Evolutionary conservation across 2,329 filamentous ascomycete genomes (phyloP).

Genomic region (Sphaerulina populicola): DNA sequence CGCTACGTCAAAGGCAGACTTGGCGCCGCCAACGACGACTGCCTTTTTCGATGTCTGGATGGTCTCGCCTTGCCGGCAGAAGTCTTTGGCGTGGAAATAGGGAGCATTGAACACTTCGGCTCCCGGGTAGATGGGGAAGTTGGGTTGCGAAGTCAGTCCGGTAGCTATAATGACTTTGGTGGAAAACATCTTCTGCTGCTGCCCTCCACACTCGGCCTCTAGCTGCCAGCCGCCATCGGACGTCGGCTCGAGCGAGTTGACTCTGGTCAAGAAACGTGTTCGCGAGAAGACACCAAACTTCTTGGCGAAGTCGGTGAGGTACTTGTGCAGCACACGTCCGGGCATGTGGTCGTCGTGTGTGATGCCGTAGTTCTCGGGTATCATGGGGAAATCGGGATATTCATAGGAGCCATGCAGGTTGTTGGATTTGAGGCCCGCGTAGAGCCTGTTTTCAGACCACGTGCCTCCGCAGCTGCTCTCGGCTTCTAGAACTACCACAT

Average conservation of each 20-base stretch:
- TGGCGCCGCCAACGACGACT: constrained; percentile 53
- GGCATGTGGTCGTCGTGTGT: constrained; percentile 46
- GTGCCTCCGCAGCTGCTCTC: constrained; percentile 51
- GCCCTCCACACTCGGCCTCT: constrained; percentile 13
- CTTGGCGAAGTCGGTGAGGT: constrained; percentile 41
- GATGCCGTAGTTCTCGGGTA: constrained; percentile 37
- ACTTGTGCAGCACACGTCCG: constrained; percentile 18
- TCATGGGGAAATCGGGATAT: constrained; percentile 65
- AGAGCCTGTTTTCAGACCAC: constrained; percentile 54
- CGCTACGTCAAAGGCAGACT: constrained; percentile 56
- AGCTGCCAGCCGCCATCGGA: constrained; percentile 22
- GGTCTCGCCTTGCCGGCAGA: constrained; percentile 36
- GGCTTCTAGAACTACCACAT: constrained; percentile 40
- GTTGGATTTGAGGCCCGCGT: constrained; percentile 63
- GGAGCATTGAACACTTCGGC: constrained; percentile 45
- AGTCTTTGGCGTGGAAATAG: constrained; percentile 52
- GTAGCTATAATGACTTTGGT: constrained; percentile 54
- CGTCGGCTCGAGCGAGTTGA: constrained; percentile 41
- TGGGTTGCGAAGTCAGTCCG: constrained; percentile 52
- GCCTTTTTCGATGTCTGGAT: constrained; percentile 36
- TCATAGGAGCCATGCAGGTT: constrained; percentile 67
- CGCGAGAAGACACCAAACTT: constrained; percentile 44
- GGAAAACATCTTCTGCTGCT: constrained; percentile 38
- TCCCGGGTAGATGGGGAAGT: constrained; percentile 46
- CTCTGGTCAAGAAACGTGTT: constrained; percentile 46